Evolutionary conservation across 305 asterid genomes (phyloP).

Genomic region (Plantago lanceolata): DNA sequence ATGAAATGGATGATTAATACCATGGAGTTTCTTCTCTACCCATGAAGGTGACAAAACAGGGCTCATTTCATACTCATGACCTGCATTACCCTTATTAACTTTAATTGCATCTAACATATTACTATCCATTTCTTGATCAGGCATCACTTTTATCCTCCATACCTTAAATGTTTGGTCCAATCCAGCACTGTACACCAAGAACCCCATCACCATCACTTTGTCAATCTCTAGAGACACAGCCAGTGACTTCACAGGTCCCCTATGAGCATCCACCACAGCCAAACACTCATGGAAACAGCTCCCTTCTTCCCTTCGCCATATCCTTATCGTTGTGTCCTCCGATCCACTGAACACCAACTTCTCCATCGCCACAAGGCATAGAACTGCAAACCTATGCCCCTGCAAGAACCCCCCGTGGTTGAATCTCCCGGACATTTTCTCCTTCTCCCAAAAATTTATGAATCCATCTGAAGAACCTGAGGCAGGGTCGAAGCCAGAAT

Average conservation of each 20-base stretch:
- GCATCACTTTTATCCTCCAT: slow-evolving; percentile 80
- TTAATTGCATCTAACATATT: slow-evolving; percentile 23
- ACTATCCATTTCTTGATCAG: slow-evolving; percentile 29
- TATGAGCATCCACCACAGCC: slow-evolving; percentile 78
- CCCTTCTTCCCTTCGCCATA: slow-evolving; percentile 88
- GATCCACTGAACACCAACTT: slow-evolving; percentile 75
- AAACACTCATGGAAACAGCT: slow-evolving; percentile 80
- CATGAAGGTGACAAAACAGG: slow-evolving; percentile 91
- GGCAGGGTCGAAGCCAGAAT: not conserved
- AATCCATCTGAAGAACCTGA: slow-evolving; percentile 85
- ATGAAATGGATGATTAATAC: slow-evolving; percentile 35
- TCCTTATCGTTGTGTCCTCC: slow-evolving; percentile 76
- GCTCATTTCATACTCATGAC: slow-evolving; percentile 51
- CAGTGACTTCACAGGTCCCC: slow-evolving; percentile 76
- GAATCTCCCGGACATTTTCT: slow-evolving; percentile 55
- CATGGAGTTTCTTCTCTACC: slow-evolving; percentile 76
- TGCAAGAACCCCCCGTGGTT: slow-evolving; percentile 84
- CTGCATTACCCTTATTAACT: slow-evolving; percentile 20
- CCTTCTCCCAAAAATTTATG: slow-evolving; percentile 92
- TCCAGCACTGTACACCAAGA: slow-evolving; percentile 68
- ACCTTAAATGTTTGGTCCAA: slow-evolving; percentile 83
- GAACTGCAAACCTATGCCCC: slow-evolving; percentile 72
- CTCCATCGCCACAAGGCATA: slow-evolving; percentile 70
- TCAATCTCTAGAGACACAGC: slow-evolving; percentile 70
- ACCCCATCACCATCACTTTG: slow-evolving; percentile 65